phyloP scores from a whole-genome alignment of 768 basidiomycete genomes.

The Tulasnella sp. region DNA sequence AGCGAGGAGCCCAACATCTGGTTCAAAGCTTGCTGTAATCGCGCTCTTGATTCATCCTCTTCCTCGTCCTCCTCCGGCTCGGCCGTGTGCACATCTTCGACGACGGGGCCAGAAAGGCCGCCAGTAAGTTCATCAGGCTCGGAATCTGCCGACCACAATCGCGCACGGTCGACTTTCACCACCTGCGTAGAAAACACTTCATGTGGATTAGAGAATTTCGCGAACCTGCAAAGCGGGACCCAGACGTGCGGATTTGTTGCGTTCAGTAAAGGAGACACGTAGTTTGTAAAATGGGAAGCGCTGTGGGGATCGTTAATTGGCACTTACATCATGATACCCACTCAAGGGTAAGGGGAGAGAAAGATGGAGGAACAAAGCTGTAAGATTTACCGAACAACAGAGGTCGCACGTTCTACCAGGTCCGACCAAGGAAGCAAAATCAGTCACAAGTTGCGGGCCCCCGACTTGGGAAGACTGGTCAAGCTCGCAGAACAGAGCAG shows the following conservation, averaged over 20 bases:
- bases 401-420: neutral
- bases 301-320: neutral
- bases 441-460: neutral
- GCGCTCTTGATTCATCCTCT: neutral
- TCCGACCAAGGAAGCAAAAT: neutral
- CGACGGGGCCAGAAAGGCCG: neutral
- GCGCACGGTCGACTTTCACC: conserved; percentile 7
- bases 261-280: neutral
- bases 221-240: conserved; percentile 1
- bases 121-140: neutral
- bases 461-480: neutral
- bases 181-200: conserved; percentile 3
- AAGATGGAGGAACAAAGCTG: neutral
- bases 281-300: neutral
- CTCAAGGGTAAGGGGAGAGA: conserved; percentile 7
- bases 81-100: neutral
- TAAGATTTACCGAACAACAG: neutral
- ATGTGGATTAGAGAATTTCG: conserved; percentile 13
- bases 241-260: neutral
- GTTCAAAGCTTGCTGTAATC: neutral
- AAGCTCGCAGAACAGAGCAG: neutral
- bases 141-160: neutral
- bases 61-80: neutral
- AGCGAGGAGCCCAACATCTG: neutral
- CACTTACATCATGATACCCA: neutral